Base-by-base conservation (phyloP, 2,329 filamentous ascomycete genomes). In the Volutella citrinella region DNA sequence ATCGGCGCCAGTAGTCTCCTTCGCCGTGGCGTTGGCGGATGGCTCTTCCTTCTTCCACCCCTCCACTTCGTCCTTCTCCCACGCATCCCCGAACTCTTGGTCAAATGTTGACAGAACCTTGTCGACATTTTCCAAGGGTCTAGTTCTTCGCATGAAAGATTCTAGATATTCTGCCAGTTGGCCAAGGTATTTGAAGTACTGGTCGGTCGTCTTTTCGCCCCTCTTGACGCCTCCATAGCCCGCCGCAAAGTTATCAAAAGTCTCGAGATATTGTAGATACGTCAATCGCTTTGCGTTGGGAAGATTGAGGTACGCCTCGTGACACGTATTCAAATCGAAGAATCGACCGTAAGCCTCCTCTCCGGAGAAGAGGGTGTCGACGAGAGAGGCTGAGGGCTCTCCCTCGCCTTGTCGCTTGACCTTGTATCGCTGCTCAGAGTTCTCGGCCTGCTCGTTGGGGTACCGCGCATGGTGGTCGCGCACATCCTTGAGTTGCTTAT, bases 331-430 rank as follows among this genome's bases (percentile, higher is more conserved):
- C 28, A 98, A 67, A 60, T 98, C 93, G 54, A 98, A 86, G 63
- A 87, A 98, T 49, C 88, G 84, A 26, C 93, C 93, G 54, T 85
- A 96, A 0, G 84, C 84, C 61, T 98, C 93, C 63, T 98, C 94
- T 42, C 93, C 93, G 0, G 89, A 95, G 63, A 98, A 98, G 70
- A 97, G 84, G 38, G 80, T 80, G 56, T 97, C 91, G 29, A 96
- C 82, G 32, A 90, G 79, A 26, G 78, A 79, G 5, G 76, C 72
- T 36, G 77, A 62, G 2, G 73, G 68, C 28, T 84, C 78, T 45
- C 84, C 82, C 26, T 80, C 80, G 10, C 73, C 75, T 25, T 74
- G 68, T 38, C 75, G 78, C 55, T 80, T 74, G 27, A 66, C 75
- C 60, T 89, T 88, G 69, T 98, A 98, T 21, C 90, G 86, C 49